Conservation (phyloP, 2,329 filamentous ascomycete species). For the Apiospora malaysiana region DNA sequence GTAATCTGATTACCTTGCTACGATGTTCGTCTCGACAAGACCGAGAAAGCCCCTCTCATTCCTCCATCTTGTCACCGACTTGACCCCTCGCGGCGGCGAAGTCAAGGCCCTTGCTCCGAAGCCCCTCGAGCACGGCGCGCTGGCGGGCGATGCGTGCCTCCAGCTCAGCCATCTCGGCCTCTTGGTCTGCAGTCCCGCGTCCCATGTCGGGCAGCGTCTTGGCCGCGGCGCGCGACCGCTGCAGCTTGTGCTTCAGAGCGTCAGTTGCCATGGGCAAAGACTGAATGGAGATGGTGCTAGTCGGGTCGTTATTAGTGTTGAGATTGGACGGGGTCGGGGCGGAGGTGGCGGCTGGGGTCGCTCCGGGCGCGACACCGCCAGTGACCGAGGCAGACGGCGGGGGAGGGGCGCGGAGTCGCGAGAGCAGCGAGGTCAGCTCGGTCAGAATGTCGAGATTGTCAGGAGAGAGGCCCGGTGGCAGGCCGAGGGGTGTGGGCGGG, state of each 20-base stretch:
- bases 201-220: slow-evolving; percentile 73
- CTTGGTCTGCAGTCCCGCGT: slow-evolving; percentile 70
- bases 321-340: slow-evolving; percentile 28
- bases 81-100: slow-evolving; percentile 42
- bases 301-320: slow-evolving; percentile 32
- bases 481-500: slow-evolving; percentile 16
- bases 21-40: not conserved
- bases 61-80: slow-evolving; percentile 49
- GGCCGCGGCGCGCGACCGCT: slow-evolving; percentile 74
- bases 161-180: slow-evolving; percentile 70
- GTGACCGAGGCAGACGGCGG: slow-evolving; percentile 43
- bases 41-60: slow-evolving; percentile 30
- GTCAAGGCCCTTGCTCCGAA: slow-evolving; percentile 57
- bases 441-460: slow-evolving; percentile 87
- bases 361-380: slow-evolving; percentile 38
- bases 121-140: slow-evolving; percentile 59
- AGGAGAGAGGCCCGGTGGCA: slow-evolving; percentile 71
- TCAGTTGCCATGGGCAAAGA: slow-evolving; percentile 81
- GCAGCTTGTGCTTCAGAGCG: slow-evolving; percentile 80
- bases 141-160: slow-evolving; percentile 69
- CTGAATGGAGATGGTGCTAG: slow-evolving; percentile 60
- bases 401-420: slow-evolving; percentile 66
- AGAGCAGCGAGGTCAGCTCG: slow-evolving; percentile 78
- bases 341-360: slow-evolving; percentile 33
- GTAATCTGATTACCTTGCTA: too few relatives aligned